Evolutionary conservation across 805 yeast genomes (phyloP), one percentile per base, ranked within the genome.

Genomic region (Saccharomycopsis synnaedendra): DNA sequence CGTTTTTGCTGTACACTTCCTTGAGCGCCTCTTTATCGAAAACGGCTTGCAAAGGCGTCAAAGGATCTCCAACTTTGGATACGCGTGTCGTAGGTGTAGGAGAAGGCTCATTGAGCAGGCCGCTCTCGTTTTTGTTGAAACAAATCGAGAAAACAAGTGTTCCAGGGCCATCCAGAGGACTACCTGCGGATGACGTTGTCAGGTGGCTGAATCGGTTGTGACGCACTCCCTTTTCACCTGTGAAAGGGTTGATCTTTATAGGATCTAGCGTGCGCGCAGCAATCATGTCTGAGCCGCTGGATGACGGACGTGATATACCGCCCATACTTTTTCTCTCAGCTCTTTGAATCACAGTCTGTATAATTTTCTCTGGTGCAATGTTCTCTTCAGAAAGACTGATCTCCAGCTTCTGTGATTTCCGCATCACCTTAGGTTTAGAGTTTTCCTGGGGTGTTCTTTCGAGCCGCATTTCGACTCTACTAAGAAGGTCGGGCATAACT

Each of bases 121-220:
- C n/a, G 36, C n/a, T n/a, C 36, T 34, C n/a, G 36, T 34, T 34
- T 34, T 34, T 39, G 41, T n/a, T 9, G 32, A 42, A 42, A 32
- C 44, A 30, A 42, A 42, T 11, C 19, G 44, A 42, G 11, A 42
- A 42, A 5, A 42, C 44, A 30, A 42, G 30, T 7, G 44, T 42
- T 5, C 44, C 44, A n/a, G 7, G 7, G 8, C 38, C 44, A 5
- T 32, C 29, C 9, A 19, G 9, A n/a, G 11, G 11, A 39, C 8
- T 9, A n/a, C 19, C 11, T 9, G 8, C 28, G 8, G 41, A 39
- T n/a, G 41, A 11, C 19, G 41, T 11, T 9, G 9, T n/a, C 11
- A 19, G 19, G 36, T 34, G 8, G 36, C n/a, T 34, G n/a, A 9
- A 9, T 3, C n/a, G 8, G 36, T 34, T 34, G n/a, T 9, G 8